A percentile compares a stretch with the other conserved stretches of the same genome.
These are phyloP conservation scores for Neoarthrinium moseri DNA, from an alignment of 2,329 filamentous ascomycete genomes.

Conservation along the genomic window DNA sequence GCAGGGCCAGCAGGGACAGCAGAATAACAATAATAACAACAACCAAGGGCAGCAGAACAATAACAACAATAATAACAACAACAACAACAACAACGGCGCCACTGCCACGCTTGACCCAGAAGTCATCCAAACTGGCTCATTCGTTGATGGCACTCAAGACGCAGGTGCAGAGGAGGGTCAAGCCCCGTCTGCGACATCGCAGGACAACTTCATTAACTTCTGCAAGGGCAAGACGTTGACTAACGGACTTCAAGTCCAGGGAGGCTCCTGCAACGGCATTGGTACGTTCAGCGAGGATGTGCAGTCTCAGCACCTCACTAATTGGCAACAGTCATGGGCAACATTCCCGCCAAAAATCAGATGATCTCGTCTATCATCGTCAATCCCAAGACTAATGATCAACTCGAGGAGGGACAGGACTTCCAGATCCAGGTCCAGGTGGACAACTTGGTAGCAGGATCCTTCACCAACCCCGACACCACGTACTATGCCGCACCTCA, in stretches of 20 bases:
- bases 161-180: slow-evolving; percentile 40
- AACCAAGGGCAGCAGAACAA: slow-evolving; percentile 22
- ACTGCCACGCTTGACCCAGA: slow-evolving; percentile 35
- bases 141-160: slow-evolving; percentile 22
- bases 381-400: slow-evolving; percentile 50
- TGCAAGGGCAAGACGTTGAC: slow-evolving; percentile 53
- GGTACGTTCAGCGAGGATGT: slow-evolving; percentile 38
- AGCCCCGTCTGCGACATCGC: slow-evolving; percentile 51
- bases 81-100: slow-evolving; percentile 12
- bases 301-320: not conserved
- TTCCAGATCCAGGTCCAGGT: slow-evolving; percentile 54
- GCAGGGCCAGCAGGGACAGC: slow-evolving; percentile 14
- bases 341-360: slow-evolving; percentile 50
- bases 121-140: slow-evolving; percentile 49
- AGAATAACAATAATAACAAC: slow-evolving; percentile 13
- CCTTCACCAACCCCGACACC: slow-evolving; percentile 57
- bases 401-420: slow-evolving; percentile 42
- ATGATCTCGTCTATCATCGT: slow-evolving; percentile 59
- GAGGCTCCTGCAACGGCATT: slow-evolving; percentile 64
- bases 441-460: slow-evolving; percentile 51
- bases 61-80: slow-evolving; percentile 22
- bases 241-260: slow-evolving; percentile 56
- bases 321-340: slow-evolving; percentile 51
- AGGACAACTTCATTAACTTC: slow-evolving; percentile 64
- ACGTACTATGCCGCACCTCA: slow-evolving; percentile 64